Conservation (phyloP, 345 rosid genomes). For the Eucalyptus erythrocorys region DNA sequence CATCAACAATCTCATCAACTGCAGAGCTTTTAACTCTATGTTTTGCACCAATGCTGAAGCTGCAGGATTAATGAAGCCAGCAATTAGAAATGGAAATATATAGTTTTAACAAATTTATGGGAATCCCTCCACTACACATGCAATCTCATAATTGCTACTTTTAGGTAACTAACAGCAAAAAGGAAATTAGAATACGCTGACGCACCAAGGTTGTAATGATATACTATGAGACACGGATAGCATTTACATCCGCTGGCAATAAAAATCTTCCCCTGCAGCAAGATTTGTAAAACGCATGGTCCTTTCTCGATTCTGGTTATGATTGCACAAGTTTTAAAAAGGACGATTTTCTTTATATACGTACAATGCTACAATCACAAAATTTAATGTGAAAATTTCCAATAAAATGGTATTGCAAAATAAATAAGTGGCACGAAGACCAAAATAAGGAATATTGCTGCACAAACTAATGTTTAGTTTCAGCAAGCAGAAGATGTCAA, state of each 20-base stretch:
- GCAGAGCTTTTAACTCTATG: no score
- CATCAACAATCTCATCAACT: no score
- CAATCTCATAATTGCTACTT: background rate
- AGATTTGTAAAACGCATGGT: rapidly evolving
- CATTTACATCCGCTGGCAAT: background rate
- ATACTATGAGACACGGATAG: background rate
- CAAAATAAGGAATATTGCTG: background rate
- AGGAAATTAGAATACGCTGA: background rate
- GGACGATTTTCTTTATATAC: background rate
- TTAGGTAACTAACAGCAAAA: background rate
- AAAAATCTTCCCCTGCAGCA: rapidly evolving
- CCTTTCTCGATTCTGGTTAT: background rate
- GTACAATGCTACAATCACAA: background rate
- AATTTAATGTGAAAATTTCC: background rate
- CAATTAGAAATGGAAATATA: no score
- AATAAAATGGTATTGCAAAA: background rate
- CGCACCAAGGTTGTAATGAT: background rate
- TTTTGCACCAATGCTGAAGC: no score
- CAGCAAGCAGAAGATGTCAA: rapidly evolving
- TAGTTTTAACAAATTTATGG: background rate
- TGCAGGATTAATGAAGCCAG: no score
- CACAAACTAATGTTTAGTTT: background rate
- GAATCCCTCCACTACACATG: background rate
- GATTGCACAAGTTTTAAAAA: background rate
- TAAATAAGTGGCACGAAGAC: background rate